Percentiles rank a stretch among this genome's conserved stretches.
Evolutionary conservation across 2,329 filamentous ascomycete species (phyloP).

Genomic region (Fusarium algeriense): DNA sequence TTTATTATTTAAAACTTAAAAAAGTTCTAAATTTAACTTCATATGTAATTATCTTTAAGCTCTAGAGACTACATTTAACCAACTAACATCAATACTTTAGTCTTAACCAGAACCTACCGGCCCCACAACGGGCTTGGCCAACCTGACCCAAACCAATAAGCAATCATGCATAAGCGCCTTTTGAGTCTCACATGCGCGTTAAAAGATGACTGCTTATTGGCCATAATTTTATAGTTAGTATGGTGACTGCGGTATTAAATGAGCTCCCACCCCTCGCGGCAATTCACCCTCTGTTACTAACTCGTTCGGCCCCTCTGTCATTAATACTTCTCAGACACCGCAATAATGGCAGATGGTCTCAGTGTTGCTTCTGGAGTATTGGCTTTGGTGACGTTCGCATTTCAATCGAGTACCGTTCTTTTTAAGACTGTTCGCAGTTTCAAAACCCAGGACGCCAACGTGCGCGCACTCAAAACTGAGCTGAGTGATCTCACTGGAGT

Average conservation of each 20-base stretch:
- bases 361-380: constrained; percentile 31
- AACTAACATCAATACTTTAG: too few species aligned
- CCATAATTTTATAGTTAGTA: neutral
- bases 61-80: too few species aligned
- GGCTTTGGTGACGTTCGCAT: constrained; percentile 34
- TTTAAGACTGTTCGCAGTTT: constrained; percentile 30
- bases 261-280: neutral
- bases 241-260: constrained; percentile 6
- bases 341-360: constrained; percentile 36
- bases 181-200: neutral
- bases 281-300: neutral
- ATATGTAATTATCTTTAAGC: too few species aligned
- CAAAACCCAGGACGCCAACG: constrained; percentile 40
- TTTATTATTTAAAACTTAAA: too few species aligned
- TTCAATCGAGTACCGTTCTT: constrained; percentile 37
- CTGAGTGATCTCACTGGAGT: constrained; percentile 54
- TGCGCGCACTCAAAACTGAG: constrained; percentile 57
- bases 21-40: too few species aligned
- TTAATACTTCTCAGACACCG: neutral
- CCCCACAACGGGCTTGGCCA: neutral
- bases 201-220: neutral
- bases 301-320: neutral
- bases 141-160: neutral
- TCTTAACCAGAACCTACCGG: neutral
- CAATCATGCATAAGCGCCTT: neutral